These are phyloP conservation scores for Penicillium salamii DNA, from an alignment of 495 filamentous ascomycete species.

Conservation along the genomic window DNA sequence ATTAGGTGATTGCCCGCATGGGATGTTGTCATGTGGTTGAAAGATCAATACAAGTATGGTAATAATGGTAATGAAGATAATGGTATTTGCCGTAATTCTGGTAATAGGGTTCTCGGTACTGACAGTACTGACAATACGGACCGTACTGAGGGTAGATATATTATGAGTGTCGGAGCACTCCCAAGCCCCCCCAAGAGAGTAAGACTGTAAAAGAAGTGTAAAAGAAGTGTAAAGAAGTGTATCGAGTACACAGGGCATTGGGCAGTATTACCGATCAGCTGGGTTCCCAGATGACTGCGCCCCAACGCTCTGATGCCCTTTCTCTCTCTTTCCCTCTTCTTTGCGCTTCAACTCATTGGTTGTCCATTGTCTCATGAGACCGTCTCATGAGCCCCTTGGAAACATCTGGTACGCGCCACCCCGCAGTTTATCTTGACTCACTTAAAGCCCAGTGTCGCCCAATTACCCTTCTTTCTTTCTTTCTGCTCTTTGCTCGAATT, in stretches of 20 bases:
- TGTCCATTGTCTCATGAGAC: constrained; percentile 1
- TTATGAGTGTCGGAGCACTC: no score
- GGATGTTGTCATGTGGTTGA: constrained; percentile 25
- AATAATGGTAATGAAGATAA: no score
- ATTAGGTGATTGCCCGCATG: constrained; percentile 20
- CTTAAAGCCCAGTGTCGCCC: background rate
- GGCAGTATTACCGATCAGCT: no score
- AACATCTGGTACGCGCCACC: constrained; percentile 3
- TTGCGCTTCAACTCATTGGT: background rate
- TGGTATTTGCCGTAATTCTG: no score
- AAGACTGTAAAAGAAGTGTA: no score
- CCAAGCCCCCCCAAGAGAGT: no score
- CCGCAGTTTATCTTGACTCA: constrained; percentile 11
- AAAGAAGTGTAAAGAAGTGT: background rate
- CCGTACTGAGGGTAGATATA: background rate
- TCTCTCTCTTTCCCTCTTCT: background rate
- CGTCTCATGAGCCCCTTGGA: constrained; percentile 3
- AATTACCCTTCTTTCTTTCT: background rate
- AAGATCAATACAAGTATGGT: constrained; percentile 2
- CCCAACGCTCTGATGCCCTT: constrained; percentile 4
- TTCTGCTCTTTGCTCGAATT: background rate
- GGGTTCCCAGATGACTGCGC: constrained; percentile 3
- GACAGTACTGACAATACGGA: no score
- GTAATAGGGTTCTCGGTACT: no score
- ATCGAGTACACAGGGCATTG: no score